phyloP scores from a whole-genome alignment of 2,329 filamentous ascomycete genomes.

The Fusarium fujikuroi region DNA sequence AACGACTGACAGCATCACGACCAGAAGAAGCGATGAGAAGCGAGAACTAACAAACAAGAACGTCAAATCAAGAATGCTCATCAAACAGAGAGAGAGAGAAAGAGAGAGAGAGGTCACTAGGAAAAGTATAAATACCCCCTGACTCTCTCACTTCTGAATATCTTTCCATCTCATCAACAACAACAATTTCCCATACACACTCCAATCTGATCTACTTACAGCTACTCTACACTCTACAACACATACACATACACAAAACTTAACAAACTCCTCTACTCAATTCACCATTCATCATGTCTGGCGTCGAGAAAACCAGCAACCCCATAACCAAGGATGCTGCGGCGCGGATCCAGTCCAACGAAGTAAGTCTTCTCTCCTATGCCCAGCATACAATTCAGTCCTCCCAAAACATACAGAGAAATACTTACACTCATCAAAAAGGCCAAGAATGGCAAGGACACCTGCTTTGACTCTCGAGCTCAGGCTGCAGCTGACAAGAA shows the following conservation, averaged over 20 bases:
- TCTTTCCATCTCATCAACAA: background rate
- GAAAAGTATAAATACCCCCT: constrained; percentile 22
- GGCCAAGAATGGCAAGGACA: constrained; percentile 14
- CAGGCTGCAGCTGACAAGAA: constrained; percentile 4
- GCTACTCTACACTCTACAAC: background rate
- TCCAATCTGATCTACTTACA: background rate
- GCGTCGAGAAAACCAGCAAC: background rate
- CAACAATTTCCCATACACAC: background rate
- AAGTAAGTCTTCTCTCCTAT: background rate
- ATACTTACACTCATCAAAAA: background rate
- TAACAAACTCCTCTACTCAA: background rate
- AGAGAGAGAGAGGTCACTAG: no score
- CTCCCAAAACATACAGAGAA: background rate
- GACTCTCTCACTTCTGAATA: background rate
- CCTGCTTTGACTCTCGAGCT: constrained; percentile 7
- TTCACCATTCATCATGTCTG: constrained; percentile 13
- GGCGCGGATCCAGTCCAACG: constrained; percentile 4
- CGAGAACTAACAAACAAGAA: background rate
- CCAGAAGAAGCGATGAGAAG: background rate
- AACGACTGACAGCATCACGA: background rate
- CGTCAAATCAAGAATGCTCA: background rate
- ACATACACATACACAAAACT: background rate
- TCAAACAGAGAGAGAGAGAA: background rate
- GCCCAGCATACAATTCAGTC: no score
- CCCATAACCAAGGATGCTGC: constrained; percentile 18